A percentile compares a stretch with the other conserved stretches of the same genome.
Conservation (phyloP, 1,284 basidiomycete species). For the Cutaneotrichosporon sp. region DNA sequence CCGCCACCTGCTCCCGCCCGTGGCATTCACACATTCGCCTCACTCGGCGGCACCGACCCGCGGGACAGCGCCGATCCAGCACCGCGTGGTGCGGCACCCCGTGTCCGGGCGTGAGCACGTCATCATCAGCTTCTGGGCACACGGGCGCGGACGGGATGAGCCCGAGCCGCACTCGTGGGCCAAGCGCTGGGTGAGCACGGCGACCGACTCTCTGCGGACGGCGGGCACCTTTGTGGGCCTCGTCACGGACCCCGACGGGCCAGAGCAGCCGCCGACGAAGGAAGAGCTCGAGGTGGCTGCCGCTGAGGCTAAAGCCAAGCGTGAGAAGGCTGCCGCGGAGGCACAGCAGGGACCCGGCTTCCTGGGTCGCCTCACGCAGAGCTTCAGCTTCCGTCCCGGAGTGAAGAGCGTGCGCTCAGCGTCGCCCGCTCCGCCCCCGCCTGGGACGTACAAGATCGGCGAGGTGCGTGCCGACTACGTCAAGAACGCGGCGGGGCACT, state of each 20-base stretch:
- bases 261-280: not conserved
- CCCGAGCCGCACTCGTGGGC: conserved; percentile 34
- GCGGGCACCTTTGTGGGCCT: conserved; percentile 16
- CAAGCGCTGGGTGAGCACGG: conserved; percentile 15
- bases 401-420: conserved; percentile 4
- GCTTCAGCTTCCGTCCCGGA: conserved; percentile 11
- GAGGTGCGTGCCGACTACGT: conserved; percentile 53
- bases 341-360: conserved; percentile 14
- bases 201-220: conserved; percentile 5
- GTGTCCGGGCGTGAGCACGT: conserved; percentile 50
- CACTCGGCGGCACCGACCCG: conserved; percentile 46
- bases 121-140: conserved; percentile 52
- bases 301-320: not conserved
- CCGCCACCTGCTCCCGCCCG: conserved; percentile 49
- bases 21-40: conserved; percentile 51
- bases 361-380: conserved; percentile 9
- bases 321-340: conserved; percentile 11
- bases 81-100: conserved; percentile 43
- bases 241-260: conserved; percentile 16
- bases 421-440: conserved; percentile 34
- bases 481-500: conserved; percentile 50
- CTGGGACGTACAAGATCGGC: conserved; percentile 52
- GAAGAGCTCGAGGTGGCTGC: not conserved
- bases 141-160: conserved; percentile 50
- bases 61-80: conserved; percentile 45